Percentiles rank a stretch among this genome's conserved stretches.
Conservation (phyloP, 306 rosid genomes). For the Trifolium repens region DNA sequence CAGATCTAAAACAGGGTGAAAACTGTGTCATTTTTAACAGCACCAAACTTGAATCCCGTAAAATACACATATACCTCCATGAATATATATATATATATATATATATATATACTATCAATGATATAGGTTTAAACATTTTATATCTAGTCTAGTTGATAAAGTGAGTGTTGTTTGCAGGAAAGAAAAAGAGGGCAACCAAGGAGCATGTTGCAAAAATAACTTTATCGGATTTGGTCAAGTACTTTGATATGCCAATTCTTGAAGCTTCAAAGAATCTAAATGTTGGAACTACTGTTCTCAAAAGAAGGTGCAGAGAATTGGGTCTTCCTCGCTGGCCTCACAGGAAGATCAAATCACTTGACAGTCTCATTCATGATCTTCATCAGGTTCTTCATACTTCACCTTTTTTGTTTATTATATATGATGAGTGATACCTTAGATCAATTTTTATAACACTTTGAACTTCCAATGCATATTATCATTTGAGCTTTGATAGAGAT, state of each 20-base stretch:
- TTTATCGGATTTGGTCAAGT: slow-evolving; percentile 76
- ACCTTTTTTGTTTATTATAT: background rate
- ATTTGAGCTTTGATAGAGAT: too few species aligned
- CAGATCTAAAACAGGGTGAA: too few species aligned
- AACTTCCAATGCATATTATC: too few species aligned
- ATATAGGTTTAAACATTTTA: slow-evolving; percentile 34
- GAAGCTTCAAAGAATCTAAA: slow-evolving; percentile 83
- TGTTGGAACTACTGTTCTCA: slow-evolving; percentile 84
- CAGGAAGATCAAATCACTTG: slow-evolving; percentile 90
- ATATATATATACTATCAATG: background rate
- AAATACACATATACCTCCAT: too few species aligned
- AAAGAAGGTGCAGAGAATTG: slow-evolving; percentile 86
- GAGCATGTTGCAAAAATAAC: slow-evolving; percentile 64
- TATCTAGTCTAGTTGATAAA: slow-evolving; percentile 45
- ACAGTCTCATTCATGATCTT: slow-evolving; percentile 80
- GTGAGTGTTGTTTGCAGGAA: slow-evolving; percentile 40
- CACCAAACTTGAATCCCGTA: too few species aligned
- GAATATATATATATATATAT: too few species aligned
- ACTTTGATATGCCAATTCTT: slow-evolving; percentile 77
- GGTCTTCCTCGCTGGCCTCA: slow-evolving; percentile 98
- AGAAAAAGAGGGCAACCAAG: slow-evolving; percentile 80
- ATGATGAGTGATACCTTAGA: slow-evolving; percentile 19
- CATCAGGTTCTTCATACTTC: slow-evolving; percentile 61
- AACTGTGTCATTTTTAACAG: too few species aligned
- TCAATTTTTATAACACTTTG: too few species aligned